These are phyloP conservation scores for Cryptococcus deneoformans DNA, from an alignment of 1,284 basidiomycete species.

Conservation along the genomic window DNA sequence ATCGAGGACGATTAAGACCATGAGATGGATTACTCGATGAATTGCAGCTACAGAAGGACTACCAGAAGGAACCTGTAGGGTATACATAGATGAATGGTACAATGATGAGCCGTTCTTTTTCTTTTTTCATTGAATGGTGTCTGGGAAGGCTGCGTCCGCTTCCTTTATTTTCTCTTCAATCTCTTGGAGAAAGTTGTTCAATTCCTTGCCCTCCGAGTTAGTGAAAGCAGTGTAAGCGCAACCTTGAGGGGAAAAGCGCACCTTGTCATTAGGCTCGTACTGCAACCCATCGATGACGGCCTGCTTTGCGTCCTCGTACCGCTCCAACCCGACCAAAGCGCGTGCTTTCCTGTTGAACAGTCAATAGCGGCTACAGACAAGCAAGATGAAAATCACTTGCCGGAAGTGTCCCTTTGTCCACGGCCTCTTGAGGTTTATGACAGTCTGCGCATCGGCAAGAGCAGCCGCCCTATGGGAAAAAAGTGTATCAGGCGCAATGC, in stretches of 20 bases:
- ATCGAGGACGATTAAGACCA: too few relatives aligned
- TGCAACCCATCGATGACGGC: conserved; percentile 78
- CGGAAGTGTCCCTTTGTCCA: conserved; percentile 98
- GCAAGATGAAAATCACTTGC: too few relatives aligned
- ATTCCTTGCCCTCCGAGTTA: conserved; percentile 23
- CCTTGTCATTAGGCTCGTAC: conserved; percentile 81
- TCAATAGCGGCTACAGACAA: neutral
- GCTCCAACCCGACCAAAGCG: conserved; percentile 73
- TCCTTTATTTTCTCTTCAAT: conserved; percentile 35
- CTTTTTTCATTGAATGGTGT: neutral
- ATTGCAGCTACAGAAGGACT: too few relatives aligned
- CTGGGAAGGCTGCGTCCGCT: conserved; percentile 7
- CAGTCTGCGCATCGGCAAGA: conserved; percentile 85
- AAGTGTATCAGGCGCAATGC: too few relatives aligned
- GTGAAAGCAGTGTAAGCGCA: too few relatives aligned
- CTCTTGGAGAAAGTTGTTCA: conserved; percentile 40
- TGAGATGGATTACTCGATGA: too few relatives aligned
- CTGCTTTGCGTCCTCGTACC: conserved; percentile 73
- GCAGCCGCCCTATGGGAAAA: conserved; percentile 50
- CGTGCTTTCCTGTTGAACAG: conserved; percentile 28
- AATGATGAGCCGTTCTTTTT: conserved; percentile 71
- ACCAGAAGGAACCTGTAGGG: too few relatives aligned
- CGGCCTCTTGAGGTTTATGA: conserved; percentile 75
- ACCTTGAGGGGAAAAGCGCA: too few relatives aligned
- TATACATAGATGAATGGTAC: too few relatives aligned